Base-by-base conservation (phyloP, 139 green algal genomes). In the Volvox africanus region DNA sequence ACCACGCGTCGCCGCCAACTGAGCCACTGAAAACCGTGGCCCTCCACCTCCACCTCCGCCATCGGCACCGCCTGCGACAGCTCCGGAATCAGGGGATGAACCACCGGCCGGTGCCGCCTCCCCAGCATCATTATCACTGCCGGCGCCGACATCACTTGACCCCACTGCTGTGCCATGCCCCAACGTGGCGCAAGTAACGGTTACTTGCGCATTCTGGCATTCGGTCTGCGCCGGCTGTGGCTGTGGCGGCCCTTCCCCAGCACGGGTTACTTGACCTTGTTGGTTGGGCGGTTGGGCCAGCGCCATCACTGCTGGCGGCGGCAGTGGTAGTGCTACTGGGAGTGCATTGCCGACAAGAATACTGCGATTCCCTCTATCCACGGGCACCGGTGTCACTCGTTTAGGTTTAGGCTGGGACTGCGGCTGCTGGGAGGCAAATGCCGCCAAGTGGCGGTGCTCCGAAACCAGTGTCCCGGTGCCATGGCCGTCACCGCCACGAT, bases 1-100 rank as follows among this genome's bases (percentile, higher is more conserved):
- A 2, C 86, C 86, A 37, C 86, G 86, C 86, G 76, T 84, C 30
- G 69, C 86, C 44, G 86, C 86, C 44, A 90, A 21, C 50, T 90
- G 86, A 50, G 86, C 86, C 26, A 90, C 14, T 1, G 71, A 84
- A 22, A 90, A 22, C 73, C 73, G n/a, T 32, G 28, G 9, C 44
- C 44, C 69, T 5, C 85, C 85, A 16, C 36, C 85, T 2, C 62
- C 81, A 2, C 81, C 81, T 28, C 69, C 44, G 14, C 68, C 28
- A 35, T 9, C 36, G 26, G 26, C 67, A 11, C 67, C 67, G 16
- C 35, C 35, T 2, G 24, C 78, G 22, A 24, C 78, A 30, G 30
- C 81, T 16, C 36, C 61, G 22, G 61, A 19, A 14, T 9, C 35
- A 44, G 30, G 30, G 6, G 61, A 30, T 33, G 55, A 14, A 32